Evolutionary conservation across 2,329 filamentous ascomycete genomes (phyloP).

Genomic region (Penicillium sumatraense): DNA sequence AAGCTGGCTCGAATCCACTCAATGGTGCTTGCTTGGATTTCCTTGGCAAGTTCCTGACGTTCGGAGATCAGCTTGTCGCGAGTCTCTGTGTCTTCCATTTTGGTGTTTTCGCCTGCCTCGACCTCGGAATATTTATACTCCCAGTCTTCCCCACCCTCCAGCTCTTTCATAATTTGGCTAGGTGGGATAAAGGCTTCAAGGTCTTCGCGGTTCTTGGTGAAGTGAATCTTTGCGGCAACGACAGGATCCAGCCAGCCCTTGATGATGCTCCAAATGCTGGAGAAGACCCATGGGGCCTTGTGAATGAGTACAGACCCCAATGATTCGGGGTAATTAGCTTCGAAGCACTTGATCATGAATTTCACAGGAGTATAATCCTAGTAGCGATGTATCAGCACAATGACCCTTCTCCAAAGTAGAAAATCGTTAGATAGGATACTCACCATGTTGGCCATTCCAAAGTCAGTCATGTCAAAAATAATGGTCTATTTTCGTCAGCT

Average conservation of each 20-base stretch:
- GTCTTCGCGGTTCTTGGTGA: conserved; percentile 81
- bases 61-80: conserved; percentile 67
- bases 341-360: conserved; percentile 99
- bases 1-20: conserved; percentile 70
- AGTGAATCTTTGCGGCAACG: conserved; percentile 91
- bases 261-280: conserved; percentile 96
- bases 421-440: conserved; percentile 27
- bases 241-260: conserved; percentile 96
- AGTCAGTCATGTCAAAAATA: conserved; percentile 94
- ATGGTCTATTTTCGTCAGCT: conserved; percentile 66
- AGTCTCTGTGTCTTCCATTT: conserved; percentile 69
- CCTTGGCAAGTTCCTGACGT: conserved; percentile 67
- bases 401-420: too few species aligned
- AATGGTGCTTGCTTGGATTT: conserved; percentile 75
- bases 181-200: conserved; percentile 75
- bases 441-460: conserved; percentile 93
- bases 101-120: conserved; percentile 72
- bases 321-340: conserved; percentile 96
- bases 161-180: conserved; percentile 75
- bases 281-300: conserved; percentile 96
- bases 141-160: conserved; percentile 87
- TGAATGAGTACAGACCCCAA: conserved; percentile 90
- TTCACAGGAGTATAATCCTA: conserved; percentile 94
- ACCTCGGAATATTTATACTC: conserved; percentile 83
- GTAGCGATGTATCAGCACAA: too few species aligned